Evolutionary conservation across 352 stramenopile species (phyloP).

Genomic region (Phytopythium helicoides): DNA sequence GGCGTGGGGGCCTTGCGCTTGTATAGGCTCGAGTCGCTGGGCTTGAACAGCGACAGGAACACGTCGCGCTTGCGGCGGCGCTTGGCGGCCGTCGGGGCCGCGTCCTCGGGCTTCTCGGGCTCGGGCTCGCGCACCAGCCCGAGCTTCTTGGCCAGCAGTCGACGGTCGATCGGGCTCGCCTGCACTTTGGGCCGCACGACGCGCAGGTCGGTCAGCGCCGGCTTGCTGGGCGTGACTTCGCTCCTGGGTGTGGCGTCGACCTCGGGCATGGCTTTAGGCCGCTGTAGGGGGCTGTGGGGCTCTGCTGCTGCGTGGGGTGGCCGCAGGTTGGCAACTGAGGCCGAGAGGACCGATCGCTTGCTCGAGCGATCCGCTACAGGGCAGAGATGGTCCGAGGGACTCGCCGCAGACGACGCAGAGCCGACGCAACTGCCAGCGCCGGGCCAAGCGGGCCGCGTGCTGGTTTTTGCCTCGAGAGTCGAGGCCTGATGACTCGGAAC

Average conservation of each 20-base stretch:
- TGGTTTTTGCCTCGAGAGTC: background rate
- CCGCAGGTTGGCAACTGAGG: no score
- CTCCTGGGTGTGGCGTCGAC: background rate
- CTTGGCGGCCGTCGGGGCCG: conserved; percentile 4
- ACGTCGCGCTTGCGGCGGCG: conserved; percentile 16
- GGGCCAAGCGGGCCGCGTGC: no score
- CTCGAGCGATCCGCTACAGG: no score
- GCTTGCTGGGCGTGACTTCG: background rate
- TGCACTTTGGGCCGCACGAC: conserved; percentile 3
- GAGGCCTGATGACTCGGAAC: background rate
- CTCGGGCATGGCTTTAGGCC: conserved; percentile 6
- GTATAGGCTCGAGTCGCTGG: conserved; percentile 11
- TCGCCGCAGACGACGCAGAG: no score
- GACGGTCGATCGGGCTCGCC: conserved; percentile 3
- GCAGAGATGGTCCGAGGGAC: no score
- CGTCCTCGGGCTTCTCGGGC: background rate
- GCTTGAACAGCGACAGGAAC: conserved; percentile 24
- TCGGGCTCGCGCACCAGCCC: background rate
- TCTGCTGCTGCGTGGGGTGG: no score
- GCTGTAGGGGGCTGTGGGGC: background rate
- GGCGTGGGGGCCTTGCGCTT: conserved; percentile 19
- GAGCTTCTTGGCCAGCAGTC: conserved; percentile 5
- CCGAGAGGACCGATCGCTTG: no score
- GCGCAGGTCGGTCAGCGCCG: conserved; percentile 3
- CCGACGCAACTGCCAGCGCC: no score